These are phyloP conservation scores for Schizochytrium sp. DNA, from an alignment of 108 stramenopile species.

Conservation along the genomic window DNA sequence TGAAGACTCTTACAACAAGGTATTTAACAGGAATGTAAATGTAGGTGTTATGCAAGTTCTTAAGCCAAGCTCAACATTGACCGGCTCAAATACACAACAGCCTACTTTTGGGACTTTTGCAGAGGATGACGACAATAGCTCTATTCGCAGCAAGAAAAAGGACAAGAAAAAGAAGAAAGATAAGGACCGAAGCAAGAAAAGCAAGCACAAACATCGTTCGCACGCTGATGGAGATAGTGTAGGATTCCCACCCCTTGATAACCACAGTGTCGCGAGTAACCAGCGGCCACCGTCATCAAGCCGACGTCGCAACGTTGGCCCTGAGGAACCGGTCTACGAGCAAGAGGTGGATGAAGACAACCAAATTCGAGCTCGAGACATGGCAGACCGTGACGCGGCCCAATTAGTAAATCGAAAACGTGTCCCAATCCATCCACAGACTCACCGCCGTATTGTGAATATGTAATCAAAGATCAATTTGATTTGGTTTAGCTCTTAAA, in stretches of 20 bases:
- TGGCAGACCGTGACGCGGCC: too few relatives aligned
- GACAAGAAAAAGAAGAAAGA: constrained; percentile 17
- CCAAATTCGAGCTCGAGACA: too few relatives aligned
- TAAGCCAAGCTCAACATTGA: background rate
- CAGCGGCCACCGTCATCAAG: constrained; percentile 15
- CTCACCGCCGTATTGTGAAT: too few relatives aligned
- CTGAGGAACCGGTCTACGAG: too few relatives aligned
- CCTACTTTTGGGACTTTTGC: background rate
- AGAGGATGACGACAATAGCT: constrained; percentile 46
- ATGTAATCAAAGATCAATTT: too few relatives aligned
- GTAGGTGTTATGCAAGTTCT: constrained; percentile 76
- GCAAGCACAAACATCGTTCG: constrained; percentile 3
- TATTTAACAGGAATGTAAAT: constrained; percentile 72
- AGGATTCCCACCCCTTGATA: constrained; percentile 50
- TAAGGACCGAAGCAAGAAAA: background rate
- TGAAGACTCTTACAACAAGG: constrained; percentile 79
- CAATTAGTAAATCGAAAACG: too few relatives aligned
- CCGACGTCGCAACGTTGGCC: background rate
- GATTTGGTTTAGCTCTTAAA: too few relatives aligned
- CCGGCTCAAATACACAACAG: background rate
- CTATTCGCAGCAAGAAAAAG: background rate
- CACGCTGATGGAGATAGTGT: background rate
- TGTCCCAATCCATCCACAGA: too few relatives aligned
- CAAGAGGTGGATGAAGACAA: too few relatives aligned
- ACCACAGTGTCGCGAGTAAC: background rate